These are phyloP conservation scores for Chlorokybus atmophyticus DNA, from an alignment of 139 green algal species.

Conservation along the genomic window DNA sequence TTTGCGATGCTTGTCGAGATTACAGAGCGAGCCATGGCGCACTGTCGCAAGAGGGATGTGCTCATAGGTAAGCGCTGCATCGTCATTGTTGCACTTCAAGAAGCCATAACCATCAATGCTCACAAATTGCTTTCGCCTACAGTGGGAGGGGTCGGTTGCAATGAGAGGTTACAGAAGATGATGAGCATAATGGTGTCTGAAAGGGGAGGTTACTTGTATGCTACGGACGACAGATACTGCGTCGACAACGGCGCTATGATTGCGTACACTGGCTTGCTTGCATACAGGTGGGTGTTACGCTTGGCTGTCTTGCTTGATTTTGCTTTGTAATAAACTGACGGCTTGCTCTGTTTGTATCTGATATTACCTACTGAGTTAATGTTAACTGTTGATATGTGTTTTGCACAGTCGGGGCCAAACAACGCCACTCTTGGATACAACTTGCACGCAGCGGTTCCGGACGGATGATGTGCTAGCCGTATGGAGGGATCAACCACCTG, in stretches of 20 bases:
- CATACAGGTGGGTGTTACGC: constrained; percentile 41
- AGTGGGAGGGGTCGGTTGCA: constrained; percentile 84
- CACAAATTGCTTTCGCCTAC: too few species aligned
- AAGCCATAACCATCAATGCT: too few species aligned
- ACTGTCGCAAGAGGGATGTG: constrained; percentile 57
- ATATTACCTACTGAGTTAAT: too few species aligned
- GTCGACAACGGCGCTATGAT: constrained; percentile 95
- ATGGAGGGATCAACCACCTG: too few species aligned
- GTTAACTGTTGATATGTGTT: too few species aligned
- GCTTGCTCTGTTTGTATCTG: too few species aligned
- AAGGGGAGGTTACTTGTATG: constrained; percentile 49
- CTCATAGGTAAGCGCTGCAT: too few species aligned
- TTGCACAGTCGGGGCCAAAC: too few species aligned
- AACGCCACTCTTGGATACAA: constrained; percentile 40
- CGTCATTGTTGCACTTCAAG: too few species aligned
- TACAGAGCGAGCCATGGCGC: constrained; percentile 81
- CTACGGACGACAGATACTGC: constrained; percentile 67
- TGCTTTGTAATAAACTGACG: too few species aligned
- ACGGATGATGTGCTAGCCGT: too few species aligned
- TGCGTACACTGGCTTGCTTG: constrained; percentile 70
- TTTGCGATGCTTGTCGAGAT: constrained; percentile 93
- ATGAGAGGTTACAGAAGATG: constrained; percentile 72
- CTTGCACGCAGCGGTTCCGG: constrained; percentile 63
- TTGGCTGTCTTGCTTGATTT: too few species aligned
- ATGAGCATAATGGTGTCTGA: constrained; percentile 50